These are phyloP conservation scores for Xanthoconium separans DNA, from an alignment of 1,284 basidiomycete species.

Conservation along the genomic window DNA sequence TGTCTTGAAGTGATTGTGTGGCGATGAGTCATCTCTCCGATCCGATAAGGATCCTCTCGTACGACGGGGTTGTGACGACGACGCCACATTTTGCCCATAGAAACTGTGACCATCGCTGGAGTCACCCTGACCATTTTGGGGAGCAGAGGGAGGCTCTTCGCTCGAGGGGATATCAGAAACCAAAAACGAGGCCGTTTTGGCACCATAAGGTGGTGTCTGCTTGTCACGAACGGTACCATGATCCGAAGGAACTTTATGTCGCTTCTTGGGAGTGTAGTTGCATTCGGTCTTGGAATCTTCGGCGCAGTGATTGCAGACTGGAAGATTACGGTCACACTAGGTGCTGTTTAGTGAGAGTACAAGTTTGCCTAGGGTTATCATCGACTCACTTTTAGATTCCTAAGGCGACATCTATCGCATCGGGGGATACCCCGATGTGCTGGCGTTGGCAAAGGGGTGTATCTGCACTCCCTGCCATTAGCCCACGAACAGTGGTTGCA, in stretches of 20 bases:
- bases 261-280: conserved; percentile 68
- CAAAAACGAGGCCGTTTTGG: conserved; percentile 52
- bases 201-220: conserved; percentile 40
- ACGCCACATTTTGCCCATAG: conserved; percentile 39
- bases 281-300: conserved; percentile 53
- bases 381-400: conserved; percentile 60
- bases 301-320: conserved; percentile 64
- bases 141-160: conserved; percentile 24
- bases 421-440: conserved; percentile 72
- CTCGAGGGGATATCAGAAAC: conserved; percentile 42
- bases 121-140: conserved; percentile 24
- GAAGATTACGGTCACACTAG: conserved; percentile 67
- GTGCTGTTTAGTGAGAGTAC: conserved; percentile 4
- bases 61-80: conserved; percentile 28
- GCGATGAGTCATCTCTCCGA: conserved; percentile 20
- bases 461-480: conserved; percentile 60
- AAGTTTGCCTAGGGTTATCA: neutral
- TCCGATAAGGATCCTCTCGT: conserved; percentile 26
- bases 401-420: conserved; percentile 63
- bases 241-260: conserved; percentile 54
- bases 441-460: conserved; percentile 69
- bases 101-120: conserved; percentile 35
- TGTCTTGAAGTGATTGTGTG: conserved; percentile 17
- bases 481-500: conserved; percentile 73
- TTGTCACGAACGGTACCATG: conserved; percentile 39